Percentiles rank a stretch among this genome's conserved stretches.
phyloP scores from a whole-genome alignment of 2,329 filamentous ascomycete species.

The Aspergillus niger region DNA sequence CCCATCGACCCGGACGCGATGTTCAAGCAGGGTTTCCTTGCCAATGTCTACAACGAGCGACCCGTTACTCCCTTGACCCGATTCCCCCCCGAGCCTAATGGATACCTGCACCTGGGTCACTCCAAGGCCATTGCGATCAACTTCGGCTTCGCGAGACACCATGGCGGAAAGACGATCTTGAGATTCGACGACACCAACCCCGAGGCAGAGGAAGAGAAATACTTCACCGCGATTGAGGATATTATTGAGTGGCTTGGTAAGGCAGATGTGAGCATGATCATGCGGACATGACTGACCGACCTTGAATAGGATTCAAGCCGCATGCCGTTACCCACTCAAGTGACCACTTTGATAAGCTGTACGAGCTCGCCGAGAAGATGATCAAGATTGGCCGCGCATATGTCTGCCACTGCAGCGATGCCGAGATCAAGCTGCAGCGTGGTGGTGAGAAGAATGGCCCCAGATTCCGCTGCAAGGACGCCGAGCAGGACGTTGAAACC shows the following conservation, averaged over 20 bases:
- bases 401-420: conserved; percentile 80
- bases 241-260: conserved; percentile 75
- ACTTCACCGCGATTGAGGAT: conserved; percentile 85
- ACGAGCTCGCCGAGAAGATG: conserved; percentile 83
- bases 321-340: conserved; percentile 80
- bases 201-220: conserved; percentile 85
- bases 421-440: conserved; percentile 84
- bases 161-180: conserved; percentile 70
- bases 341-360: conserved; percentile 86
- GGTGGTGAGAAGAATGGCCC: conserved; percentile 69
- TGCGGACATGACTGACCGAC: neutral
- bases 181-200: conserved; percentile 96
- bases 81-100: conserved; percentile 88
- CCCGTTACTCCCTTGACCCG: conserved; percentile 61
- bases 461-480: conserved; percentile 50
- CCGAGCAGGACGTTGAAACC: conserved; percentile 52
- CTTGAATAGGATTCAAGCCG: conserved; percentile 67
- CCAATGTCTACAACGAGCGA: conserved; percentile 69
- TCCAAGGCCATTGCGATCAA: conserved; percentile 95
- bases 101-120: conserved; percentile 90
- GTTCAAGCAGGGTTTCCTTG: conserved; percentile 78
- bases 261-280: neutral
- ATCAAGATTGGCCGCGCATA: conserved; percentile 71
- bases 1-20: conserved; percentile 61
- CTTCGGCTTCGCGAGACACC: conserved; percentile 87